These are phyloP conservation scores for Eucalyptus cloeziana DNA, from an alignment of 345 rosid species.

Conservation along the genomic window DNA sequence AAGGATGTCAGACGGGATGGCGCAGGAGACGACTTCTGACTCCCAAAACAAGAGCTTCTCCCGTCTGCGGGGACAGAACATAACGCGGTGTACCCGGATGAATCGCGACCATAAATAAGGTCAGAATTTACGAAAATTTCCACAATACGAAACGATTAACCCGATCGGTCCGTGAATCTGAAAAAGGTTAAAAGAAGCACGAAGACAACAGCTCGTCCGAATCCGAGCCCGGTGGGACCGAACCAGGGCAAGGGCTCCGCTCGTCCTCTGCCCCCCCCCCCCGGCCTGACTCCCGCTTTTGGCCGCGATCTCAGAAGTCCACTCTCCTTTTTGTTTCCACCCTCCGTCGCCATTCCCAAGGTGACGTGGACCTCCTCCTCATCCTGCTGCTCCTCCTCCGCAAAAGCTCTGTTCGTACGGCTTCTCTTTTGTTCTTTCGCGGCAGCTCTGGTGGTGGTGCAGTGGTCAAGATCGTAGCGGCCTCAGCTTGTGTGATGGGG, in stretches of 20 bases:
- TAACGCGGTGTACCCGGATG: background rate
- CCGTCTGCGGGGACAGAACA: background rate
- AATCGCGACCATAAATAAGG: background rate
- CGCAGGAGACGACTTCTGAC: background rate
- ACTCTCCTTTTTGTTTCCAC: constrained; percentile 25
- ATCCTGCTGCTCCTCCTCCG: background rate
- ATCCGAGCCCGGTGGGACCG: background rate
- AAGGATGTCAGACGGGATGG: background rate
- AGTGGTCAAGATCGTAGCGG: background rate
- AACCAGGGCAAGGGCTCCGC: constrained; percentile 20
- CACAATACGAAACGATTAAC: too few relatives aligned
- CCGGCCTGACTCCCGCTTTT: background rate
- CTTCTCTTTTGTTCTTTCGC: background rate
- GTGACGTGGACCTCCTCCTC: background rate
- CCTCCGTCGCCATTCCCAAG: background rate
- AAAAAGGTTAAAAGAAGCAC: background rate
- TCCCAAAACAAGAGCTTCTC: background rate
- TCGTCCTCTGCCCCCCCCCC: constrained; percentile 16
- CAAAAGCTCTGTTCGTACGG: background rate
- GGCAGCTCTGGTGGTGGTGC: background rate
- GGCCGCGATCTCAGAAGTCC: constrained; percentile 32
- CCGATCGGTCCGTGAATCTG: background rate
- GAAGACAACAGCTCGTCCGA: background rate
- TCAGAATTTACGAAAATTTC: too few relatives aligned
- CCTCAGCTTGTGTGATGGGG: background rate